Base-by-base conservation (phyloP, 805 yeast species). In the Wickerhamomyces hampshirensis region DNA sequence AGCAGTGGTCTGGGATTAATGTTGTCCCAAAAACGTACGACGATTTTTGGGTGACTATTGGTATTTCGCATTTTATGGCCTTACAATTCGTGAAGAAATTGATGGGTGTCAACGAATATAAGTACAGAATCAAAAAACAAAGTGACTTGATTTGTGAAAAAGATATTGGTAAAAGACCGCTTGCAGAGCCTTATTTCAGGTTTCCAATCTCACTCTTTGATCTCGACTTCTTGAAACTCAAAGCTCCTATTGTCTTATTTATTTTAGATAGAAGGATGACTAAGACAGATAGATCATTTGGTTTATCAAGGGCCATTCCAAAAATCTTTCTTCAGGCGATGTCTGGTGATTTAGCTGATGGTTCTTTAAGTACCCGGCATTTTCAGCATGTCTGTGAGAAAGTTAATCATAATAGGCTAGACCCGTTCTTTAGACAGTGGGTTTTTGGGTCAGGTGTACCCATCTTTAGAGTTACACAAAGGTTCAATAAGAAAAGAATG, bases 341-440 rank as follows among this genome's bases (percentile, higher is more conserved):
- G 95, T 85, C 95, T 6, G 95, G 95, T 13, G 98, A 93, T 50
- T 64, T 93, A 34, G 75, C 75, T 12, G 83, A 82, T 51, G 86
- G 93, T 10, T 73, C 78, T 29, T 58, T 91, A 18, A 80, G 94
- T 6, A 80, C 96, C 0, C 66, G 71, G 9, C 97, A 93, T 60
- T 89, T 93, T 53, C 94, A 84, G 50, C 81, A 84, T 47, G 82
- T 88, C n/a, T 89, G 97, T 59, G 99, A 93, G 55, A 84, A 88
- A 48, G 97, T 93, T 7, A 86, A 91, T 39, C 87, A 91, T 47
- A 84, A 80, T 49, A 79, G 84, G 43, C 66, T 93, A 7, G 96
- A 85, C 30, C 51, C 68, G 1, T 93, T 93, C 53, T 93, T 93
- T 60, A 80, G 78, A 47, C 96, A 94, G 56, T 93, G 99, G 99